Base-by-base conservation (phyloP, 768 basidiomycete species). In the Leccinellum luteum region DNA sequence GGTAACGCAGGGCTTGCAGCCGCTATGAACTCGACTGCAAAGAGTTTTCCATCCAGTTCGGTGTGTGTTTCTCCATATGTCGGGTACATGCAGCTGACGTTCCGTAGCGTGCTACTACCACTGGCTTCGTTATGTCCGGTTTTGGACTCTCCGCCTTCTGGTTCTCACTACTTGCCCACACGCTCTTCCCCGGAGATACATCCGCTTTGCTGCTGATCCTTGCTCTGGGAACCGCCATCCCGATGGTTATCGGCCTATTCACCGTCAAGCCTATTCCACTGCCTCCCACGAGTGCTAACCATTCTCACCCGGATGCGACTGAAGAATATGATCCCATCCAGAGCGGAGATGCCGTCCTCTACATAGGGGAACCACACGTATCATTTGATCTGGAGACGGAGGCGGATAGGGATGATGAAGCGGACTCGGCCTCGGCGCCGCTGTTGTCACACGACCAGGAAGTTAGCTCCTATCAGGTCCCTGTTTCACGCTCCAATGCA, bases 111-210 rank as follows among this genome's bases (percentile, higher is more conserved):
- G 92, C 87, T 12, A 85, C 85, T 0, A 82, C 85, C 9, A 91
- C 89, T 0, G 87, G 88, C 2, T 69, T 92, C 9, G 92, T 94
- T 32, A 73, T 94, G 19, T 91, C 92, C 0, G 94, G 92, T 31
- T 94, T 92, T 60, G 94, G 94, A 0, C 82, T 98, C 15, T 94
- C 92, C 0, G 94, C 94, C 0, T 96, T 96, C 77, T 78, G 90
- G 60, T 97, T 95, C 73, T 90, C 91, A 13, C 80, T 85, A 1
- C 73, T 95, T 35, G 85, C 92, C 0, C 86, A 87, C 55, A 65
- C 81, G 0, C 69, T 86, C 44, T 95, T 85, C 65, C 85, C 89
- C 0, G 92, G 90, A 0, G 80, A 94, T 64, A 90, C 89, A 0
- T 88, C 87, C 1, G 80, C 85, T 1, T 89, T 96, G 65, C 73